A percentile compares a stretch with the other conserved stretches of the same genome.
Evolutionary conservation across 495 filamentous ascomycete species (phyloP).

Genomic region (Daldinia childiae): DNA sequence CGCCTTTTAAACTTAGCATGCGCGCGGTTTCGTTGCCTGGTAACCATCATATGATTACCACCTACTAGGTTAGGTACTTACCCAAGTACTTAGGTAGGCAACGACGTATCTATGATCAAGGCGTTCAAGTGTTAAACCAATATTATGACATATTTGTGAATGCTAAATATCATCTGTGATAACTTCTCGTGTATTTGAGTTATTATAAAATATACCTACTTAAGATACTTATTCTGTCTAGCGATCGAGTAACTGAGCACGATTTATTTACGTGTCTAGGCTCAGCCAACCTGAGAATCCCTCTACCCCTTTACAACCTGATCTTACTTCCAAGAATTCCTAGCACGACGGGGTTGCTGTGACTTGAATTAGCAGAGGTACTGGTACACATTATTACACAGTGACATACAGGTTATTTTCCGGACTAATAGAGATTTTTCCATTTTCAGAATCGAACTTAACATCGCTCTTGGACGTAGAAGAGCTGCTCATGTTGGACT

Average conservation of each 20-base stretch:
- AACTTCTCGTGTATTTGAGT: neutral
- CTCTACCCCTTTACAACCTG: neutral
- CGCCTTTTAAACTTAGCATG: neutral
- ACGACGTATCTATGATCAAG: neutral
- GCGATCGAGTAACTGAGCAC: too few relatives aligned
- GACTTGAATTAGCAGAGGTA: neutral
- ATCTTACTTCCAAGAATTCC: neutral
- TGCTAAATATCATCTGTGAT: neutral
- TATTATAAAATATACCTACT: too few relatives aligned
- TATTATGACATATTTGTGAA: neutral
- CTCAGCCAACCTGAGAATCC: neutral
- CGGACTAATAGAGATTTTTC: too few relatives aligned
- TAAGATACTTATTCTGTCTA: too few relatives aligned
- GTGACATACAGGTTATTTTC: neutral
- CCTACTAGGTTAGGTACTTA: too few relatives aligned
- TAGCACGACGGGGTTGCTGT: neutral
- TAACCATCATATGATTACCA: neutral
- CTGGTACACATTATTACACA: neutral
- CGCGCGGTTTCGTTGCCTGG: neutral
- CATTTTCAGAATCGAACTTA: too few relatives aligned
- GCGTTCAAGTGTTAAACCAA: neutral
- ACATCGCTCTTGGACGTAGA: too few relatives aligned
- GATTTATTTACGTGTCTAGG: too few relatives aligned
- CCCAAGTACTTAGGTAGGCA: neutral
- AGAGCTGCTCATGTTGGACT: too few relatives aligned